Evolutionary conservation across 352 stramenopile species (phyloP).

Genomic region (Pythium plurisporium): DNA sequence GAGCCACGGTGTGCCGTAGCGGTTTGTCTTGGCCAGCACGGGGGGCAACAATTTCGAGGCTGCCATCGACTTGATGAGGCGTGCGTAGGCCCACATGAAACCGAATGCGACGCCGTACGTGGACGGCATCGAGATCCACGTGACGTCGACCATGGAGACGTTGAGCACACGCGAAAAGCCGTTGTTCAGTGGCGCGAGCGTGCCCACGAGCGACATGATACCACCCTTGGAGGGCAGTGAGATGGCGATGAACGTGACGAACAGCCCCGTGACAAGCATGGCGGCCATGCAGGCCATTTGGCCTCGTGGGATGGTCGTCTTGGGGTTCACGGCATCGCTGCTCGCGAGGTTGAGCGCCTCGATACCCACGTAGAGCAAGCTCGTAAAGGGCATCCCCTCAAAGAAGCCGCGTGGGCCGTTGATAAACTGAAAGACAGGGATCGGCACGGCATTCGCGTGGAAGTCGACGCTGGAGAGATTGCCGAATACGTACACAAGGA

Average conservation of each 20-base stretch:
- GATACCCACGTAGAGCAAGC: constrained; percentile 33
- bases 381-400: constrained; percentile 16
- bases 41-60: constrained; percentile 24
- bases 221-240: constrained; percentile 22
- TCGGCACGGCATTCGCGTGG: constrained; percentile 6
- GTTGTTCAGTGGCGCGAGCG: constrained; percentile 25
- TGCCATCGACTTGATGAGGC: constrained; percentile 24
- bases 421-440: constrained; percentile 17
- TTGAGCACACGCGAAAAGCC: constrained; percentile 29
- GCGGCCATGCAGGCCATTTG: constrained; percentile 25
- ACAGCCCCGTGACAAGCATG: constrained; percentile 9
- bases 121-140: constrained; percentile 28
- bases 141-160: constrained; percentile 12
- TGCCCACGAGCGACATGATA: constrained; percentile 18
- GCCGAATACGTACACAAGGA: constrained; percentile 22
- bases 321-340: constrained; percentile 18
- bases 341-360: constrained; percentile 25
- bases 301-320: constrained; percentile 17
- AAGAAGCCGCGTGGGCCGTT: constrained; percentile 23
- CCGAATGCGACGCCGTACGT: constrained; percentile 31
- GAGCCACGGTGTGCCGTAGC: constrained; percentile 25
- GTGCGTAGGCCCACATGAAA: constrained; percentile 31
- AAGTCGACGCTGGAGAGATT: constrained; percentile 24
- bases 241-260: constrained; percentile 26
- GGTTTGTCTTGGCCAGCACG: constrained; percentile 12